A percentile compares a stretch with the other conserved stretches of the same genome.
phyloP scores from a whole-genome alignment of 225 moss, liverwort and hornwort genomes.

The Rhytidiadelphus loreus region DNA sequence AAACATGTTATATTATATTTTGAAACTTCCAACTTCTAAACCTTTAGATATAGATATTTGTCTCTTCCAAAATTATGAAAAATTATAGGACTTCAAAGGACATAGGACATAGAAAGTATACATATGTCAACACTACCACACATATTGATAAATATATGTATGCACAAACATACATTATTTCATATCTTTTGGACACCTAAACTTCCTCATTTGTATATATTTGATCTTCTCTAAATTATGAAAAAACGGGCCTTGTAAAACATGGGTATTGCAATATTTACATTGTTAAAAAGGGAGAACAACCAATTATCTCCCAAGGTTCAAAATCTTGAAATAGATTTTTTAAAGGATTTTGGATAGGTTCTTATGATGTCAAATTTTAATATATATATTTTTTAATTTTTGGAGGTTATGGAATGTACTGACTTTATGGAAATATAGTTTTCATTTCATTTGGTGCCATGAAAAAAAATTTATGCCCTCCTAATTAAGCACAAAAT shows the following conservation, averaged over 20 bases:
- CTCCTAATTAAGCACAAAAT: too few relatives aligned
- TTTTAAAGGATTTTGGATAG: rapidly evolving
- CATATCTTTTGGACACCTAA: not conserved
- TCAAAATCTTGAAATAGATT: rapidly evolving
- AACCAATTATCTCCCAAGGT: not conserved
- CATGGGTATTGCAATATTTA: not conserved
- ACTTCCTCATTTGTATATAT: not conserved
- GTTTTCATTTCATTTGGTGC: not conserved
- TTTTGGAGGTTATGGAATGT: not conserved
- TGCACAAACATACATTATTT: not conserved
- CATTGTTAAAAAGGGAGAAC: rapidly evolving
- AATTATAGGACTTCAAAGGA: not conserved
- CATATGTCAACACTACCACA: rapidly evolving
- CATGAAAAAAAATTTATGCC: too few relatives aligned
- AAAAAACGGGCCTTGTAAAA: not conserved
- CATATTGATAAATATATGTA: not conserved
- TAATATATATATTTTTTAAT: not conserved
- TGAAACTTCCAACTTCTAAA: not conserved
- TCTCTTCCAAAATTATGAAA: not conserved
- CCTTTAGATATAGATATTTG: not conserved
- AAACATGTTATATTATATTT: not conserved
- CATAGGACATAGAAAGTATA: not conserved
- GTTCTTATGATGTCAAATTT: not conserved
- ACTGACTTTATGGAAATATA: not conserved
- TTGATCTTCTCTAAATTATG: not conserved